Percentiles rank a stretch among this genome's conserved stretches.
These are phyloP conservation scores for Olyra latifolia DNA, from an alignment of 176 grass and related monocot genomes.

Conservation along the genomic window DNA sequence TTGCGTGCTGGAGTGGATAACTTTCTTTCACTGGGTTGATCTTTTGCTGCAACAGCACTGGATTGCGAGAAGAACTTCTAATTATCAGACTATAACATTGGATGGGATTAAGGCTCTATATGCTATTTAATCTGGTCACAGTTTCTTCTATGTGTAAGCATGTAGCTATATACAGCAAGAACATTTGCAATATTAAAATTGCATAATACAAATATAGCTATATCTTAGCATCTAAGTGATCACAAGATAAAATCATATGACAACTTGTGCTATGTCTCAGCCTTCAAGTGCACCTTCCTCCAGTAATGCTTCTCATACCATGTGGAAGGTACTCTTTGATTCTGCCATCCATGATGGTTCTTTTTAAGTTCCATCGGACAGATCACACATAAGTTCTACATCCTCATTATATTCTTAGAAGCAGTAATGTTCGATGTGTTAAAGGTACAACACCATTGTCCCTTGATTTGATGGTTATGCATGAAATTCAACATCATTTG, in stretches of 20 bases:
- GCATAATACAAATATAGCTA: background rate
- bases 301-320: conserved; percentile 8
- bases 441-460: conserved; percentile 38
- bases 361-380: conserved; percentile 31
- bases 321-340: conserved; percentile 29
- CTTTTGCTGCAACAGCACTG: too few species aligned
- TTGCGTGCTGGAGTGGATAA: too few species aligned
- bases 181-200: background rate
- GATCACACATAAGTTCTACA: conserved; percentile 32
- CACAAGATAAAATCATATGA: conserved; percentile 22
- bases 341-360: conserved; percentile 19
- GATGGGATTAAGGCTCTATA: too few species aligned
- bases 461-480: conserved; percentile 34
- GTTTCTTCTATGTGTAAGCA: conserved; percentile 9
- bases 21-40: too few species aligned
- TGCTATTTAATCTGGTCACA: background rate
- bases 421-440: conserved; percentile 27
- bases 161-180: background rate
- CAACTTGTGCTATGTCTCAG: conserved; percentile 40
- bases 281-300: conserved; percentile 36
- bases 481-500: conserved; percentile 41
- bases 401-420: conserved; percentile 36
- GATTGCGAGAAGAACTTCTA: too few species aligned
- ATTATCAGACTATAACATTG: too few species aligned
- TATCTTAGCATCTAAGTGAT: conserved; percentile 24